Evolutionary conservation across 2,329 filamentous ascomycete species (phyloP), one percentile per base, ranked within the genome.

Genomic region (Pseudocercospora fijiensis): DNA sequence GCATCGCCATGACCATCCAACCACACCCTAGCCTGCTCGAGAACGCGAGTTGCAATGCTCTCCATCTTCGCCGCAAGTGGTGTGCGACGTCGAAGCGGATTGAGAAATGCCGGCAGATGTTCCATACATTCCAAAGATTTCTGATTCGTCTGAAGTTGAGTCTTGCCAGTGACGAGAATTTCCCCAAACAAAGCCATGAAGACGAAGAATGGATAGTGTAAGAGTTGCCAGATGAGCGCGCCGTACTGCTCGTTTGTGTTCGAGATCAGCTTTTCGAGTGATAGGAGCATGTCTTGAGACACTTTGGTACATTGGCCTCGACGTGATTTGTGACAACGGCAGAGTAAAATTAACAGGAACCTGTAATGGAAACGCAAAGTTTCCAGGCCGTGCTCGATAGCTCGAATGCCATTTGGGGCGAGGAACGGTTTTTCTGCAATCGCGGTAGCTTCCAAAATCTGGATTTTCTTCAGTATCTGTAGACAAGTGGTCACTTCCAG

Each of bases 171-270:
- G 2, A 9, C 16, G 13, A 70, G n/a, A 22, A 72, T 58, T 24
- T 67, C 61, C 9, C 69, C 69, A 28, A 71, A 69, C 1, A 71
- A 60, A 4, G 55, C 55, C 20, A 70, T 49, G 41, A 72, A 72
- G 2, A 69, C 63, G 9, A 69, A 69, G 43, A 71, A 71, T 1
- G 70, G 69, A 22, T 61, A 68, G 58, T 63, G 70, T 5, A 70
- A 33, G 24, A 70, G 33, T 26, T 69, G 66, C 70, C 70, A 72
- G 13, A 70, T 57, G n/a, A 72, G 65, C 13, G 69, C 70, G 52
- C 66, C 69, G 61, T 59, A 70, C 13, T 59, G 55, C 26, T 69
- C 62, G 33, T 69, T 60, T 7, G 67, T 65, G 33, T 71, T 64
- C 6, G 65, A 69, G 0, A 67, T 62, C 16, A 71, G 49, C 4